A percentile compares a stretch with the other conserved stretches of the same genome.
Conservation (phyloP, 768 basidiomycete genomes). For the Pleurotus eryngii region DNA sequence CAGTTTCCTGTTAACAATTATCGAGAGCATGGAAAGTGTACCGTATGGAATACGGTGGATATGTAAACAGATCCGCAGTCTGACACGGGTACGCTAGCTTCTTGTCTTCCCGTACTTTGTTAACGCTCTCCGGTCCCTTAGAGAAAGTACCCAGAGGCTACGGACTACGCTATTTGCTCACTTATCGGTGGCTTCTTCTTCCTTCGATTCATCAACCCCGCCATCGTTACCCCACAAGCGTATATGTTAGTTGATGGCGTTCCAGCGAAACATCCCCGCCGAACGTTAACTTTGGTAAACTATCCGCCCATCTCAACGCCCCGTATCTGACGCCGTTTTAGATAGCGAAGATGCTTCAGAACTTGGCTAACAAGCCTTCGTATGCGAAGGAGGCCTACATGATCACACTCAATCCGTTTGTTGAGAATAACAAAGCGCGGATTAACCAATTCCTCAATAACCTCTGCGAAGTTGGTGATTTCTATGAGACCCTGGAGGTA, state of each 20-base stretch:
- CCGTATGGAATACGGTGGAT: constrained; percentile 99
- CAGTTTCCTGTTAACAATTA: constrained; percentile 94
- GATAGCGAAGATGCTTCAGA: constrained; percentile 99
- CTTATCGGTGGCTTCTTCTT: constrained; percentile 99
- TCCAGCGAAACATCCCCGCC: constrained; percentile 94
- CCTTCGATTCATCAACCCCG: constrained; percentile 98
- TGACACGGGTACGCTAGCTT: constrained; percentile 73
- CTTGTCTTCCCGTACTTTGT: constrained; percentile 7
- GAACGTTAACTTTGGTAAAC: constrained; percentile 87
- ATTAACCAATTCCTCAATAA: constrained; percentile 97
- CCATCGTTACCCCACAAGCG: constrained; percentile 97
- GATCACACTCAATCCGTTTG: constrained; percentile 97
- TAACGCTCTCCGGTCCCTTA: constrained; percentile 28
- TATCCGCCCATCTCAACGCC: constrained; percentile 13
- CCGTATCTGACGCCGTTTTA: constrained; percentile 24
- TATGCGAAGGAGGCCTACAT: constrained; percentile 98
- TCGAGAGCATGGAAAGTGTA: constrained; percentile 97
- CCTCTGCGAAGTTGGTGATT: constrained; percentile 97
- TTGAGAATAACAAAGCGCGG: constrained; percentile 96
- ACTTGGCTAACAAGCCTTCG: constrained; percentile 97
- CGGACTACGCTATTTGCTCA: constrained; percentile 97
- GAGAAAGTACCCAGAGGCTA: constrained; percentile 99
- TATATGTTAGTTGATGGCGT: constrained; percentile 99
- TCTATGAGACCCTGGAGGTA: constrained; percentile 98
- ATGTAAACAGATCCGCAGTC: constrained; percentile 97